A percentile compares a stretch with the other conserved stretches of the same genome.
phyloP scores from a whole-genome alignment of 2,329 filamentous ascomycete species.

The Alternaria arbusti region DNA sequence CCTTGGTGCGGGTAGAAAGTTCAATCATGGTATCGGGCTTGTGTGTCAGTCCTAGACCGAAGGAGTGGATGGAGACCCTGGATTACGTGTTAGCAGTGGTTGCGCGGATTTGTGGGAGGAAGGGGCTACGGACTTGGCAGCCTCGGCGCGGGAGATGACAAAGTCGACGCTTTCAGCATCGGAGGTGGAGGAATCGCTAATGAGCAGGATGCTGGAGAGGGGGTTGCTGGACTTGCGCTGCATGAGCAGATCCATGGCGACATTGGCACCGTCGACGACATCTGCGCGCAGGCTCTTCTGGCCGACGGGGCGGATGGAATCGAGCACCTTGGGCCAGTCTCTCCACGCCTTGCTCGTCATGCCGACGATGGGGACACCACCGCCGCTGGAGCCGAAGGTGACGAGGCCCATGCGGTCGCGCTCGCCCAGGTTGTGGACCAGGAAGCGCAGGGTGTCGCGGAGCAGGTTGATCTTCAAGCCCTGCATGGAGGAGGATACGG shows the following conservation, averaged over 20 bases:
- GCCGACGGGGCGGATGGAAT: constrained; percentile 88
- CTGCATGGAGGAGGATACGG: constrained; percentile 98
- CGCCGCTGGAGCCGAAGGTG: constrained; percentile 92
- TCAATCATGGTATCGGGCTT: constrained; percentile 99
- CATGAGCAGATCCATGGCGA: constrained; percentile 98
- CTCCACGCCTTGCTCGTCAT: constrained; percentile 97
- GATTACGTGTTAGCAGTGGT: constrained; percentile 28
- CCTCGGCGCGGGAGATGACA: constrained; percentile 93
- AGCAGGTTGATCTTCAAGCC: constrained; percentile 97
- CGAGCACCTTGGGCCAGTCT: constrained; percentile 86
- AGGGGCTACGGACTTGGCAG: constrained; percentile 76
- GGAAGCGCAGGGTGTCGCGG: constrained; percentile 87
- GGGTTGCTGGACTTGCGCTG: constrained; percentile 95
- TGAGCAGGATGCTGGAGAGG: constrained; percentile 91
- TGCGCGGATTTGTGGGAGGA: background rate
- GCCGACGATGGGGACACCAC: constrained; percentile 92
- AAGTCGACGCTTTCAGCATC: constrained; percentile 97
- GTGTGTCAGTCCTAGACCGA: constrained; percentile 93
- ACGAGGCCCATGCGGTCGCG: constrained; percentile 96
- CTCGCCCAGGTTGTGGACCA: constrained; percentile 87
- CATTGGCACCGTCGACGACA: constrained; percentile 95
- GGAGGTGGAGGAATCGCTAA: constrained; percentile 95
- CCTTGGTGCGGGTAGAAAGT: constrained; percentile 91
- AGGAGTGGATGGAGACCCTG: constrained; percentile 93
- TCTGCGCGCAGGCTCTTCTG: constrained; percentile 97